A percentile compares a stretch with the other conserved stretches of the same genome.
Evolutionary conservation across 805 yeast genomes (phyloP).

Genomic region (Wickerhamia fluorescens): DNA sequence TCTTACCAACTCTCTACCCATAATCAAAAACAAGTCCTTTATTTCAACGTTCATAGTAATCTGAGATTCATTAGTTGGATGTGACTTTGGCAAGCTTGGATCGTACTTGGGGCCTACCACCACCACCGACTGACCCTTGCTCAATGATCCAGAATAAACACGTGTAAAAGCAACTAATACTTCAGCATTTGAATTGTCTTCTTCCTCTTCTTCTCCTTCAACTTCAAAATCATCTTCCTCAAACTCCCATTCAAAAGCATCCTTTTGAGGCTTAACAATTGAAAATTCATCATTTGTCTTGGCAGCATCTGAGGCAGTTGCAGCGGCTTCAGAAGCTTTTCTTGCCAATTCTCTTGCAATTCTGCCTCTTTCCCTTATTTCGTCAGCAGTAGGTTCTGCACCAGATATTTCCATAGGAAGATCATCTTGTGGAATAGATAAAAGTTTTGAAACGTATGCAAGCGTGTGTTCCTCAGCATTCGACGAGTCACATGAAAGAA

Average conservation of each 20-base stretch:
- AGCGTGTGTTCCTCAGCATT: conserved; percentile 45
- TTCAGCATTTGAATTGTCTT: conserved; percentile 45
- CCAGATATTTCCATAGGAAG: conserved; percentile 46
- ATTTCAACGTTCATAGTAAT: conserved; percentile 52
- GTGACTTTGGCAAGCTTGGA: conserved; percentile 40
- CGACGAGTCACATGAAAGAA: conserved; percentile 58
- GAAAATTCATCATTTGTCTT: conserved; percentile 17
- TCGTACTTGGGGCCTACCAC: conserved; percentile 85
- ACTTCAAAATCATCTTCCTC: conserved; percentile 40
- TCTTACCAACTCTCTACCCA: conserved; percentile 87
- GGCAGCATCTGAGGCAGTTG: conserved; percentile 13
- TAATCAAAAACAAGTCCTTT: conserved; percentile 66
- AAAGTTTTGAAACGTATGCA: conserved; percentile 84
- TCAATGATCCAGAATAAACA: conserved; percentile 76
- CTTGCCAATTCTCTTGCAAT: conserved; percentile 61
- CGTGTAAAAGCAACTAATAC: conserved; percentile 83
- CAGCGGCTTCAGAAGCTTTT: conserved; percentile 52
- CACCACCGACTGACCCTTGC: conserved; percentile 65
- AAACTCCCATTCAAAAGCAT: conserved; percentile 37
- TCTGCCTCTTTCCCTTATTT: conserved; percentile 55
- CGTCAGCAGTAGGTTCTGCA: conserved; percentile 38
- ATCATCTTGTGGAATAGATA: conserved; percentile 78
- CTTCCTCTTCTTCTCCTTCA: conserved; percentile 39
- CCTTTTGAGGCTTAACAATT: conserved; percentile 19
- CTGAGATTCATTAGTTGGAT: conserved; percentile 39